Evolutionary conservation across 805 yeast genomes (phyloP).

Genomic region (Candida sithepensis): DNA sequence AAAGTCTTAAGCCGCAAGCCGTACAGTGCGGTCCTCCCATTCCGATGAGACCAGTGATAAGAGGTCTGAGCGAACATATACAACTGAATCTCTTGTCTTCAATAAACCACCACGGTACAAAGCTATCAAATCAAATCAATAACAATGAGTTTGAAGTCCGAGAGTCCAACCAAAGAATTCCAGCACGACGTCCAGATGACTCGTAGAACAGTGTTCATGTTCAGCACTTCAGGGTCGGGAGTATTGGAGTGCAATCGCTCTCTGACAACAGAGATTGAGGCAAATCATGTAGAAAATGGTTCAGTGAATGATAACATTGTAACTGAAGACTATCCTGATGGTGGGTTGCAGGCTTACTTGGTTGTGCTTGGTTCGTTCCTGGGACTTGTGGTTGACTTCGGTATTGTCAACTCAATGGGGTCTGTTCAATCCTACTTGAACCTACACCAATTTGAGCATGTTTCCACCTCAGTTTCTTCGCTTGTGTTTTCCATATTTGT

Average conservation of each 20-base stretch:
- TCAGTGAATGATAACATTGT: too few species aligned
- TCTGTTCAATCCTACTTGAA: constrained; percentile 57
- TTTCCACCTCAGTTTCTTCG: constrained; percentile 46
- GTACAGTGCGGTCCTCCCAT: too few species aligned
- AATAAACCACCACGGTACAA: too few species aligned
- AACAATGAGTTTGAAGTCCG: too few species aligned
- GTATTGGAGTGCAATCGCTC: background rate
- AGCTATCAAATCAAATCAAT: too few species aligned
- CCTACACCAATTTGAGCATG: constrained; percentile 43
- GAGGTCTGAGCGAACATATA: too few species aligned
- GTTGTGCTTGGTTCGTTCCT: constrained; percentile 51
- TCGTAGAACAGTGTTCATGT: background rate
- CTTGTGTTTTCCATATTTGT: constrained; percentile 63
- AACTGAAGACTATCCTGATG: constrained; percentile 49
- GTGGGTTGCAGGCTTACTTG: constrained; percentile 40
- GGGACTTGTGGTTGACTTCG: constrained; percentile 53
- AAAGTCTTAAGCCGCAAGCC: too few species aligned
- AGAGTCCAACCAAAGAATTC: background rate
- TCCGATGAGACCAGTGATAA: too few species aligned
- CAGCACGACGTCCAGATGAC: background rate
- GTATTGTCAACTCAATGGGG: constrained; percentile 58
- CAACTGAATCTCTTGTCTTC: too few species aligned
- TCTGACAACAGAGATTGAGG: too few species aligned
- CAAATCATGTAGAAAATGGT: too few species aligned
- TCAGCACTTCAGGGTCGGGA: background rate